These are phyloP conservation scores for Penicillium sp. DNA, from an alignment of 2,329 filamentous ascomycete species.

Conservation along the genomic window DNA sequence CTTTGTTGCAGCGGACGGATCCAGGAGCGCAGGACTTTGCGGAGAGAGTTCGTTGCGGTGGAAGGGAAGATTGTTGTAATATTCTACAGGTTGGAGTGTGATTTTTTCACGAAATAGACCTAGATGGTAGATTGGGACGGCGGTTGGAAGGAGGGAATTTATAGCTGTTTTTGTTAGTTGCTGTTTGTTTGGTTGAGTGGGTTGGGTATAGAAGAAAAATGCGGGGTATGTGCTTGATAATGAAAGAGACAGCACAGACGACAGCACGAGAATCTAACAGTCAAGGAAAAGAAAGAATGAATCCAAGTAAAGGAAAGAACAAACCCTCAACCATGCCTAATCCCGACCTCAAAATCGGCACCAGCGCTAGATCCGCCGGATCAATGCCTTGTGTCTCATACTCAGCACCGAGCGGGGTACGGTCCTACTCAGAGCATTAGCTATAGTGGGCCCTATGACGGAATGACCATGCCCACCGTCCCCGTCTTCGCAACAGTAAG, in stretches of 20 bases:
- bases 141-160: conserved; percentile 74
- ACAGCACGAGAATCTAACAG: background rate
- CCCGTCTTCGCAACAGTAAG: conserved; percentile 60
- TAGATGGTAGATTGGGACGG: conserved; percentile 86
- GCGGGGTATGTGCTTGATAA: background rate
- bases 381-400: conserved; percentile 67
- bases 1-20: conserved; percentile 9
- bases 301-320: conserved; percentile 6
- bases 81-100: conserved; percentile 87
- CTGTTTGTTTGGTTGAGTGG: too few relatives aligned
- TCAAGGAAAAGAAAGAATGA: background rate
- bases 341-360: conserved; percentile 90
- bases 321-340: conserved; percentile 84
- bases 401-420: conserved; percentile 74
- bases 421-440: conserved; percentile 54
- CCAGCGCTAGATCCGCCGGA: conserved; percentile 71
- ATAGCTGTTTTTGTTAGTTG: conserved; percentile 55
- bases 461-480: conserved; percentile 54
- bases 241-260: too few relatives aligned
- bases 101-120: conserved; percentile 90
- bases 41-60: conserved; percentile 35
- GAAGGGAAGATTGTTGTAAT: conserved; percentile 95
- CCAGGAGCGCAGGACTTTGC: conserved; percentile 27
- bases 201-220: background rate
- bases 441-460: background rate